A percentile compares a stretch with the other conserved stretches of the same genome.
phyloP scores from a whole-genome alignment of 441 rosid genomes.

The Theobroma grandiflorum region DNA sequence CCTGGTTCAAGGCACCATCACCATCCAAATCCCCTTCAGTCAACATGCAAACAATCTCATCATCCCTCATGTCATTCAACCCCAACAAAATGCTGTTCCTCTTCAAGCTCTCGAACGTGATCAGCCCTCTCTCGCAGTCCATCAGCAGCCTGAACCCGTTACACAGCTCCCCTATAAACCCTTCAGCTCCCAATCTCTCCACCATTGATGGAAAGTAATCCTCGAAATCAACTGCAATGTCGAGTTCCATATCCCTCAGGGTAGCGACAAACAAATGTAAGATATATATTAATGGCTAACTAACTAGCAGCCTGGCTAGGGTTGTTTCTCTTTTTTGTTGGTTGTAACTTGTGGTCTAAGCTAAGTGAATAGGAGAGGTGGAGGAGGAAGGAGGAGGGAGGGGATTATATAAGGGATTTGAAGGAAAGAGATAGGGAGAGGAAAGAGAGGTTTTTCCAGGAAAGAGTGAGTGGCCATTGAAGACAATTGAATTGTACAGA shows the following conservation, averaged over 20 bases:
- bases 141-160: constrained; percentile 48
- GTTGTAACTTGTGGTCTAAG: constrained; percentile 1
- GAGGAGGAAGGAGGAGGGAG: constrained; percentile 14
- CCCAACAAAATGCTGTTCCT: constrained; percentile 46
- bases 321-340: neutral
- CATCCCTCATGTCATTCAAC: constrained; percentile 48
- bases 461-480: constrained; percentile 39
- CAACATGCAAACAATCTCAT: constrained; percentile 52
- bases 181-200: constrained; percentile 46
- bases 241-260: constrained; percentile 25
- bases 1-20: constrained; percentile 50
- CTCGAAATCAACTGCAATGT: constrained; percentile 43
- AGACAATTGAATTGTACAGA: constrained; percentile 22
- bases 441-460: constrained; percentile 44
- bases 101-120: constrained; percentile 57
- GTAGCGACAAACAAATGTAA: too few species aligned
- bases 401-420: constrained; percentile 41
- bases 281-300: too few species aligned
- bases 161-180: constrained; percentile 50
- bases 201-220: constrained; percentile 57
- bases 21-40: constrained; percentile 56
- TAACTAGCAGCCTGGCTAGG: neutral
- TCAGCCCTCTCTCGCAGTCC: constrained; percentile 53
- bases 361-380: neutral
- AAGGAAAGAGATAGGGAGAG: constrained; percentile 10